A percentile compares a stretch with the other conserved stretches of the same genome.
These are phyloP conservation scores for Neurospora sp. DNA, from an alignment of 495 filamentous ascomycete species.

Conservation along the genomic window DNA sequence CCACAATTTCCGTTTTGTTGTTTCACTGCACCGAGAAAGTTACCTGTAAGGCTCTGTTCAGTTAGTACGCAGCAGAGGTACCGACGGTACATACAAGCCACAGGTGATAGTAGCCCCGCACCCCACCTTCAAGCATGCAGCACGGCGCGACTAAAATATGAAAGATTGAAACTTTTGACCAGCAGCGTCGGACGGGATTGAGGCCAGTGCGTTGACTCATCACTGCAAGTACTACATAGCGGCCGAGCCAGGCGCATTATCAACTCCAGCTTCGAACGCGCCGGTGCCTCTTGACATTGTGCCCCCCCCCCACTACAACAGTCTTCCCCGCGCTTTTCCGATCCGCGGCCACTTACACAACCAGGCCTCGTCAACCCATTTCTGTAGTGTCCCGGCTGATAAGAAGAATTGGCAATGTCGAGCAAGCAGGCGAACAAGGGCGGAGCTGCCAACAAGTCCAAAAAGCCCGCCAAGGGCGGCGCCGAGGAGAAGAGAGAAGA, in stretches of 20 bases:
- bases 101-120: background rate
- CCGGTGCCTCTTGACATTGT: background rate
- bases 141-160: background rate
- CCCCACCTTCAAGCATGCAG: background rate
- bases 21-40: background rate
- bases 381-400: background rate
- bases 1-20: background rate
- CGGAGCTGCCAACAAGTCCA: constrained; percentile 36
- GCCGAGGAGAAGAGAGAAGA: constrained; percentile 68
- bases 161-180: background rate
- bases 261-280: background rate
- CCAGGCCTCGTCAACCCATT: background rate
- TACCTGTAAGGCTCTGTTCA: background rate
- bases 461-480: constrained; percentile 42
- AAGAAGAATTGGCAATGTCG: constrained; percentile 26
- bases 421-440: constrained; percentile 35
- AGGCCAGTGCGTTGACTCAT: background rate
- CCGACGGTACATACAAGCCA: background rate
- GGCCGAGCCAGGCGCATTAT: background rate
- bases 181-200: background rate
- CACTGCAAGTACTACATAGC: background rate
- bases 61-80: background rate
- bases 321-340: background rate
- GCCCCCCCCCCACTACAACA: background rate
- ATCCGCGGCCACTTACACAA: background rate